phyloP scores from a whole-genome alignment of 352 stramenopile species.

The Phytophthora gonapodyides region DNA sequence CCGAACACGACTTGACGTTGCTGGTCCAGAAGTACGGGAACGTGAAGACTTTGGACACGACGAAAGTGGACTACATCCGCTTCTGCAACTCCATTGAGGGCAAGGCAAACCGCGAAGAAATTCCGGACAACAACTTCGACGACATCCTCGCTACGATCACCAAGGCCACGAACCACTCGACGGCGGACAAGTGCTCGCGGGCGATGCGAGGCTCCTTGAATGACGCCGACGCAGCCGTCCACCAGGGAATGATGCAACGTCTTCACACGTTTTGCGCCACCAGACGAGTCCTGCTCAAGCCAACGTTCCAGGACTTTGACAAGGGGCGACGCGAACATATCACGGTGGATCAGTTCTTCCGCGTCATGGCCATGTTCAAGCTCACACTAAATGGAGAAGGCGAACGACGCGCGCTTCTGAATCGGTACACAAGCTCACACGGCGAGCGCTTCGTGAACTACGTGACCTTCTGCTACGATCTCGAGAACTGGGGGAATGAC shows the following conservation, averaged over 20 bases:
- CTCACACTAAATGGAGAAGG: slow-evolving; percentile 52
- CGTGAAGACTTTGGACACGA: slow-evolving; percentile 42
- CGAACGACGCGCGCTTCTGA: slow-evolving; percentile 63
- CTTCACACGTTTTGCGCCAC: slow-evolving; percentile 63
- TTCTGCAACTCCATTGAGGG: slow-evolving; percentile 75
- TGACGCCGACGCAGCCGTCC: slow-evolving; percentile 47
- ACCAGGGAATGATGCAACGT: slow-evolving; percentile 63
- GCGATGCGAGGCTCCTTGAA: slow-evolving; percentile 61
- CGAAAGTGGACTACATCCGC: slow-evolving; percentile 77
- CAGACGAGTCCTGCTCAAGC: slow-evolving; percentile 74
- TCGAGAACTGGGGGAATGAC: slow-evolving; percentile 58
- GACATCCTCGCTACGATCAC: slow-evolving; percentile 56
- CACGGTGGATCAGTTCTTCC: slow-evolving; percentile 82
- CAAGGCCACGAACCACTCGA: slow-evolving; percentile 31
- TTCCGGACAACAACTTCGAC: slow-evolving; percentile 52
- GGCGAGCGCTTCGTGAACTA: slow-evolving; percentile 85
- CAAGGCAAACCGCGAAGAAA: slow-evolving; percentile 28
- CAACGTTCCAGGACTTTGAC: slow-evolving; percentile 85
- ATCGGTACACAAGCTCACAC: slow-evolving; percentile 71
- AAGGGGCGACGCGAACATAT: slow-evolving; percentile 75
- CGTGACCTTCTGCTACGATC: slow-evolving; percentile 81
- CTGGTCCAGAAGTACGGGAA: slow-evolving; percentile 66
- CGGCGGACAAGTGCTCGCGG: slow-evolving; percentile 58
- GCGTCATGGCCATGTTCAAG: slow-evolving; percentile 82
- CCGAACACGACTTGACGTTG: slow-evolving; percentile 60